Evolutionary conservation across 306 rosid species (phyloP), one percentile per base, ranked within the genome.

Genomic region (Abrus pulchellus): DNA sequence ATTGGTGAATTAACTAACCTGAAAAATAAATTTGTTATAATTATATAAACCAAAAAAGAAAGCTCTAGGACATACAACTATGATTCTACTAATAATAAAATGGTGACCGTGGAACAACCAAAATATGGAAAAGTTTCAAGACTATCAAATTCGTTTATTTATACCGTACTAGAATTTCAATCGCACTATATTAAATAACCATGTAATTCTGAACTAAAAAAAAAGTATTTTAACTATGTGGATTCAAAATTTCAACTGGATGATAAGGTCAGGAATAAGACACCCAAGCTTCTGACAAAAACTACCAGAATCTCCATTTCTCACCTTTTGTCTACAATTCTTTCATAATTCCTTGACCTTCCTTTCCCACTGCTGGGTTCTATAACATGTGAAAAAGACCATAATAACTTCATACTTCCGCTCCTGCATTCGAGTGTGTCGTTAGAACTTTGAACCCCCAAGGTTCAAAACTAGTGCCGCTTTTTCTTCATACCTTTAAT

Each of bases 381-480:
- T 14, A 10, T 20, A 61, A 6, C 27, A 43, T 49, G 41, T 1
- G 11, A 10, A 62, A 40, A 38, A 52, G 47, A 20, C 60, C 12
- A 9, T 30, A 52, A 79, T 36, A 47, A 80, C 65, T 28, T 27
- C 2, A 33, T n/a, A 59, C 30, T 28, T 70, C 55, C 49, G 54
- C 9, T 70, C 76, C 3, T n/a, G 49, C 59, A 63, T 71, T 64
- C 77, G n/a, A 52, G 44, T 14, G n/a, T 49, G 68, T 84, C 13
- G 89, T 80, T 44, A 78, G 67, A 53, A 56, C 83, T 20, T 20
- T 20, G 20, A 20, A 20, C 20, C 20, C 54, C 43, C 9, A 54
- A 3, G 36, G 68, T 68, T 50, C 86, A 68, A 44, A 68, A 61
- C 72, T 81, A 83, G 45, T 54, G 79, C 72, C 78, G 62, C 72